phyloP scores from a whole-genome alignment of 805 yeast genomes.

The Starmera caribaea region DNA sequence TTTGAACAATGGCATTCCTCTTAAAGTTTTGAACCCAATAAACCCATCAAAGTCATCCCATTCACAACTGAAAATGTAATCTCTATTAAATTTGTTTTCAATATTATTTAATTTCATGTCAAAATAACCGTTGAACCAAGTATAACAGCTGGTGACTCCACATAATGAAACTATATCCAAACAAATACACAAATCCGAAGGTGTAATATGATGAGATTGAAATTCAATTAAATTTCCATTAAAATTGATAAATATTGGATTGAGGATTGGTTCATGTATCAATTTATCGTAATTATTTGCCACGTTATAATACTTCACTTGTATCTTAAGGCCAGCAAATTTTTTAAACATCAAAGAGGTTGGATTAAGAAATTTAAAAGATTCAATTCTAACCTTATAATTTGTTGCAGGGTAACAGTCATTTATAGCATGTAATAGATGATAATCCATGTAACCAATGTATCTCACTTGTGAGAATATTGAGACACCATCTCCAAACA shows the following conservation, averaged over 20 bases:
- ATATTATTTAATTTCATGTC: conserved; percentile 2
- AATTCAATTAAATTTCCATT: conserved; percentile 1
- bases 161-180: too few species aligned
- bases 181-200: too few species aligned
- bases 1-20: conserved; percentile 48
- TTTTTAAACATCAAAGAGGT: background rate
- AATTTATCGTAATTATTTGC: background rate
- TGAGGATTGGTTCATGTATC: background rate
- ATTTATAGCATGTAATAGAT: conserved; percentile 2
- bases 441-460: conserved; percentile 43
- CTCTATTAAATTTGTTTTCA: conserved; percentile 2
- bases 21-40: conserved; percentile 41
- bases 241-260: conserved; percentile 1
- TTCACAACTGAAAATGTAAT: conserved; percentile 1
- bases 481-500: conserved; percentile 59
- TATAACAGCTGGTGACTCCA: background rate
- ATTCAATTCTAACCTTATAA: background rate
- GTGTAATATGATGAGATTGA: too few species aligned
- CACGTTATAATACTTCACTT: conserved; percentile 4
- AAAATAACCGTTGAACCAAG: conserved; percentile 1
- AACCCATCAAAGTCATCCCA: conserved; percentile 62
- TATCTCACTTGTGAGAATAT: conserved; percentile 63
- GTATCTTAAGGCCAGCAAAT: background rate
- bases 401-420: background rate
- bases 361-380: conserved; percentile 4